A percentile compares a stretch with the other conserved stretches of the same genome.
phyloP scores from a whole-genome alignment of 1,284 basidiomycete genomes.

The Cerioporus squamosus region DNA sequence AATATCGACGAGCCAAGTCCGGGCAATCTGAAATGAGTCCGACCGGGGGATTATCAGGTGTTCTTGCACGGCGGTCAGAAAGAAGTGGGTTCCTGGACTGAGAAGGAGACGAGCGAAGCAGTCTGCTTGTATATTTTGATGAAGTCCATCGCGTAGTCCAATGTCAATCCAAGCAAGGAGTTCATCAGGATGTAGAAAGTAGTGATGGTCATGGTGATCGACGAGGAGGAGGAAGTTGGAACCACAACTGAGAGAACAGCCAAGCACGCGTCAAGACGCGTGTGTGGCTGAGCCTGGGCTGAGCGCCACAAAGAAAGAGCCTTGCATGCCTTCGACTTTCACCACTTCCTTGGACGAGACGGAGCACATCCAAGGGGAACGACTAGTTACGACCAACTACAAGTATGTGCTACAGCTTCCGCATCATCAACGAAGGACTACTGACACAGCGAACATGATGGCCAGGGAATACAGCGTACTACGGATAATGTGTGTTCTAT shows the following conservation, averaged over 20 bases:
- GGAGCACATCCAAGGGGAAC: no score
- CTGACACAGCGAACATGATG: background rate
- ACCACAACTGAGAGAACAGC: no score
- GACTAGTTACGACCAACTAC: no score
- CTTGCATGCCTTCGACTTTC: no score
- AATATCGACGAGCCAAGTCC: constrained; percentile 69
- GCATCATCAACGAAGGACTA: background rate
- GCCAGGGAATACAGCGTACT: no score
- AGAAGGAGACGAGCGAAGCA: constrained; percentile 65
- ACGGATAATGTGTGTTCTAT: no score
- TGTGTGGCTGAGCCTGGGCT: constrained; percentile 2
- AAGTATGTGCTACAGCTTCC: background rate
- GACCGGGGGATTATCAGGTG: constrained; percentile 74
- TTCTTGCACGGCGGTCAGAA: constrained; percentile 74
- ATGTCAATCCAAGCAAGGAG: no score
- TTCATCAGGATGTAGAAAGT: no score
- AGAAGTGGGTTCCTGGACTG: constrained; percentile 75
- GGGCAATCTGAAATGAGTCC: constrained; percentile 75
- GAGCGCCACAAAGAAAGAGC: no score
- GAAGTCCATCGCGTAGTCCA: constrained; percentile 52
- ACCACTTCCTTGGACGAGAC: no score
- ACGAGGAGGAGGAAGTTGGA: no score
- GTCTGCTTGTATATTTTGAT: constrained; percentile 82
- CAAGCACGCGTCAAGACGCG: background rate
- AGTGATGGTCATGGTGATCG: no score